Evolutionary conservation across 306 rosid genomes (phyloP).

Genomic region (Quercus aquifolioides): DNA sequence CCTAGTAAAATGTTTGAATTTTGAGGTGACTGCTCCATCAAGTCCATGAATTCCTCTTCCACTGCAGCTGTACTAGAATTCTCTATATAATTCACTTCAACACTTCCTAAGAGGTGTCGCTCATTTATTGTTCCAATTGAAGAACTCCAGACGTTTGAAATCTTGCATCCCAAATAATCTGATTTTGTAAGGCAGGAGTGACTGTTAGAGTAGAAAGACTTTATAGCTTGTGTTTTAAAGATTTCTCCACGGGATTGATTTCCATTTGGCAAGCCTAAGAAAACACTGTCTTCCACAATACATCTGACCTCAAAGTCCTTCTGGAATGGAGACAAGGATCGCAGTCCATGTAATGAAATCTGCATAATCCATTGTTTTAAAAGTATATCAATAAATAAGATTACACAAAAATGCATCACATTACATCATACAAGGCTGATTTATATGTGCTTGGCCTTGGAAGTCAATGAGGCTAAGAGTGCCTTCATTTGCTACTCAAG

Average conservation of each 20-base stretch:
- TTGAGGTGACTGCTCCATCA: conserved; percentile 35
- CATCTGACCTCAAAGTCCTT: no score
- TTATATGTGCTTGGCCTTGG: neutral
- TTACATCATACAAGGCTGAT: neutral
- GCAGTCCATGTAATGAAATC: conserved; percentile 59
- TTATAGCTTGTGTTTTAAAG: conserved; percentile 41
- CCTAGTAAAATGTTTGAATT: conserved; percentile 31
- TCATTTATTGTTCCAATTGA: conserved; percentile 22
- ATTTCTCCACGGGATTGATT: conserved; percentile 40
- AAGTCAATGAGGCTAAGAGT: neutral
- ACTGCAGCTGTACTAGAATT: conserved; percentile 30
- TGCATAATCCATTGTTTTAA: conserved; percentile 27
- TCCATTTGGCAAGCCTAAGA: conserved; percentile 47
- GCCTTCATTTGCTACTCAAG: neutral
- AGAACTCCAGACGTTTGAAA: conserved; percentile 32
- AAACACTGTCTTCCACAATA: conserved; percentile 27
- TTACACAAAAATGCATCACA: neutral
- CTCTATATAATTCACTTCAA: conserved; percentile 41
- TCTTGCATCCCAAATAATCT: conserved; percentile 23
- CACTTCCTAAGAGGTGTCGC: conserved; percentile 19
- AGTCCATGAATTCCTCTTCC: conserved; percentile 34
- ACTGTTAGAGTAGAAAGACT: conserved; percentile 27
- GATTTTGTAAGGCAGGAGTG: conserved; percentile 27
- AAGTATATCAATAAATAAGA: neutral
- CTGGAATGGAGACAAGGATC: conserved; percentile 36